Conservation (phyloP, 2,329 filamentous ascomycete genomes). For the Xylariales sp. region DNA sequence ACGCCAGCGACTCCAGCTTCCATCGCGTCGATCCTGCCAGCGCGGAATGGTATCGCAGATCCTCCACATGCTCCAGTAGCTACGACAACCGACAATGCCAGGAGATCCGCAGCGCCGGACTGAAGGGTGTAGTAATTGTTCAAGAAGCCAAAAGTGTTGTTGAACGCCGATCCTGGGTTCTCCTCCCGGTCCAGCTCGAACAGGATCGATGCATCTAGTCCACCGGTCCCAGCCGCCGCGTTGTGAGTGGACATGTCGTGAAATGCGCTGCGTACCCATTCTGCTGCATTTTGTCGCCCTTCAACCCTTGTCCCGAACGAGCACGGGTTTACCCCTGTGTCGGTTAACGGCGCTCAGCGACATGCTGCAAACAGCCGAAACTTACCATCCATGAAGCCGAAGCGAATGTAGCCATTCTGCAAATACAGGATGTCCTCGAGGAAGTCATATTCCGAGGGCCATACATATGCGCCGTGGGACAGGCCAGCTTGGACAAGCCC, state of each 20-base stretch:
- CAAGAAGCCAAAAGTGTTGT: constrained; percentile 19
- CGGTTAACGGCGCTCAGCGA: not conserved
- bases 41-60: constrained; percentile 22
- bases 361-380: not conserved
- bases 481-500: not conserved
- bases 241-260: constrained; percentile 20
- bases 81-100: constrained; percentile 26
- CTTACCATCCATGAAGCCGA: constrained; percentile 13
- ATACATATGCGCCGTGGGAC: constrained; percentile 9
- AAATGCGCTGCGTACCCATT: constrained; percentile 20
- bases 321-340: constrained; percentile 12
- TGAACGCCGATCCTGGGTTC: constrained; percentile 18
- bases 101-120: constrained; percentile 24
- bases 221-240: constrained; percentile 14
- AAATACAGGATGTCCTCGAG: constrained; percentile 12
- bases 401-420: constrained; percentile 10
- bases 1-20: constrained; percentile 27
- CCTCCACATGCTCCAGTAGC: constrained; percentile 20
- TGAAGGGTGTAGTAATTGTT: constrained; percentile 17
- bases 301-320: constrained; percentile 8
- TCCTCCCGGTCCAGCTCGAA: constrained; percentile 16
- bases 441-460: constrained; percentile 11
- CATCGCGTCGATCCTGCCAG: constrained; percentile 26
- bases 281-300: constrained; percentile 15
- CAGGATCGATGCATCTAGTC: constrained; percentile 18